Evolutionary conservation across 352 stramenopile genomes (phyloP), one percentile per base, ranked within the genome.

Genomic region (Hyaloperonospora arabidopsidis): DNA sequence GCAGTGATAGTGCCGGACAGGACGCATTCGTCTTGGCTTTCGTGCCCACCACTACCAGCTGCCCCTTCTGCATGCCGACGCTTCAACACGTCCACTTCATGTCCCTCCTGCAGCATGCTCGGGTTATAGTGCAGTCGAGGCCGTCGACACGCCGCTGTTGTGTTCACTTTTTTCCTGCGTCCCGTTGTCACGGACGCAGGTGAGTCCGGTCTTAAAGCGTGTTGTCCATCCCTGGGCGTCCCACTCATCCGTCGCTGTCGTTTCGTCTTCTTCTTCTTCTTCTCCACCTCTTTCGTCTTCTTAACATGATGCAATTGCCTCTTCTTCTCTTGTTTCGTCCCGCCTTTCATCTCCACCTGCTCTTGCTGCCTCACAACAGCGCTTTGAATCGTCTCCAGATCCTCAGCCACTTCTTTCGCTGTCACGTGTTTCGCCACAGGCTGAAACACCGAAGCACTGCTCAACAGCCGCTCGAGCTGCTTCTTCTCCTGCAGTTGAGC

Each of bases 401-500:
- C 76, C 17, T 53, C 50, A 15, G 53, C 45, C 17, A 76, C 67
- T 14, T 85, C 65, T 7, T 68, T 14, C 1, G 49, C 17, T 38
- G 53, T 52, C 21, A 76, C 44, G n/a, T 61, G 65, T 43, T 76
- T 68, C 28, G 69, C 60, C 7, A 76, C 70, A 17, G 60, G 68
- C 40, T 63, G 45, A 50, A 87, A 87, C 13, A 87, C 68, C 1
- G 65, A 74, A n/a, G 68, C 53, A 15, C 73, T 63, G 0, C 70
- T 70, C 50, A 87, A 62, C 15, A 87, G 45, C 40, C 57, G 57
- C 38, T 83, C 74, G 5, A 87, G 65, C 5, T 68, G 57, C 53
- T 79, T 79, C 61, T 84, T 82, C 62, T 87, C 74, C 17, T 76
- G 63, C 36, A 69, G 68, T 51, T 75, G 54, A 32, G 61, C 52